Evolutionary conservation across 306 rosid species (phyloP).

Genomic region (Fragaria iinumae): DNA sequence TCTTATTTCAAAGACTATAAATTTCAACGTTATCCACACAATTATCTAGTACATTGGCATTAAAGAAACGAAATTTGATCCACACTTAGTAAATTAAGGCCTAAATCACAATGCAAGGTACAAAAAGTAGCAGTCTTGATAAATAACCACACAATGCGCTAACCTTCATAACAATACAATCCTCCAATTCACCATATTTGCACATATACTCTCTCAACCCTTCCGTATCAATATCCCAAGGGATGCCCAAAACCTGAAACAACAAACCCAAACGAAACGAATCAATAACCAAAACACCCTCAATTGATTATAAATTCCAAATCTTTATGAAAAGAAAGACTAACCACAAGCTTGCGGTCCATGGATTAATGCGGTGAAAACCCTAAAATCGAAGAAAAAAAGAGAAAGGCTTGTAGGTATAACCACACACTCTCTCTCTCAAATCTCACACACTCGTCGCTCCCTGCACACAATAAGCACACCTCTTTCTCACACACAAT

Average conservation of each 20-base stretch:
- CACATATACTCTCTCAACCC: slow-evolving; percentile 76
- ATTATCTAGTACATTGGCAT: background rate
- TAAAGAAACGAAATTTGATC: background rate
- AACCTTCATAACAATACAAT: slow-evolving; percentile 91
- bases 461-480: slow-evolving; percentile 88
- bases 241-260: slow-evolving; percentile 67
- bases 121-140: background rate
- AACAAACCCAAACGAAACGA: slow-evolving; percentile 2
- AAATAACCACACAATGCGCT: slow-evolving; percentile 13
- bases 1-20: background rate
- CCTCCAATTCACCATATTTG: slow-evolving; percentile 84
- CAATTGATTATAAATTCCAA: background rate
- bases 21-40: background rate
- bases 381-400: slow-evolving; percentile 35
- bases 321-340: slow-evolving; percentile 17
- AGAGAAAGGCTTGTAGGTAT: slow-evolving; percentile 46
- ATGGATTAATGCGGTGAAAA: slow-evolving; percentile 37
- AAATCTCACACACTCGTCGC: slow-evolving; percentile 86
- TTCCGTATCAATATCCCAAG: slow-evolving; percentile 83
- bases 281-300: background rate
- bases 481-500: slow-evolving; percentile 89
- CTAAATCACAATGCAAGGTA: background rate
- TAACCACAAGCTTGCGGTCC: slow-evolving; percentile 97
- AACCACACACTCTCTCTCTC: slow-evolving; percentile 75
- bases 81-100: background rate